Evolutionary conservation across 352 stramenopile genomes (phyloP).

Genomic region (Phytophthora melonis): DNA sequence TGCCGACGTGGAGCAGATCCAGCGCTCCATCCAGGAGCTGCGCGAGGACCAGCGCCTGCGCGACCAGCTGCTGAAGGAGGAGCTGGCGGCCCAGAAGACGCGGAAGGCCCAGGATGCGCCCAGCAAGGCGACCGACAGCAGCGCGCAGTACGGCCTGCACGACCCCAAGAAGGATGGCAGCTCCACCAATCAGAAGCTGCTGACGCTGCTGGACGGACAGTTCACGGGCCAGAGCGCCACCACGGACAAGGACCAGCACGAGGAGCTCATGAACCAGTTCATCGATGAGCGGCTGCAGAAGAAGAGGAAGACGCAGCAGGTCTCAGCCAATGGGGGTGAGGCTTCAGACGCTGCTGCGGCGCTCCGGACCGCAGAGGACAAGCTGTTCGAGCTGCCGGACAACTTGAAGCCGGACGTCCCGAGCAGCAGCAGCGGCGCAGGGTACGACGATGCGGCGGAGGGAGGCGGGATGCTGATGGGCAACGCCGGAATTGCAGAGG

Average conservation of each 20-base stretch:
- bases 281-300: conserved; percentile 81
- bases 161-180: conserved; percentile 79
- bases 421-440: conserved; percentile 31
- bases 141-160: conserved; percentile 67
- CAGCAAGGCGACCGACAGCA: conserved; percentile 16
- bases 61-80: conserved; percentile 49
- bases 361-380: conserved; percentile 62
- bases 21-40: conserved; percentile 71
- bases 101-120: conserved; percentile 23
- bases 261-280: conserved; percentile 87
- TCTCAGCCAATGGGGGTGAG: background rate
- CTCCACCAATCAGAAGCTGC: conserved; percentile 69
- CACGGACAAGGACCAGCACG: conserved; percentile 75
- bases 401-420: conserved; percentile 63
- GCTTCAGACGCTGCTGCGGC: conserved; percentile 9
- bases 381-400: conserved; percentile 69
- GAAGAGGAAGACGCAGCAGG: conserved; percentile 30
- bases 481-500: conserved; percentile 82
- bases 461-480: conserved; percentile 74
- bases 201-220: conserved; percentile 79
- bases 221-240: conserved; percentile 79
- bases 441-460: conserved; percentile 51
- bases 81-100: conserved; percentile 33
- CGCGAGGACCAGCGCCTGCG: conserved; percentile 76
- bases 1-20: conserved; percentile 41